Conservation (phyloP, 305 asterid genomes). For the Solanum hybrid region DNA sequence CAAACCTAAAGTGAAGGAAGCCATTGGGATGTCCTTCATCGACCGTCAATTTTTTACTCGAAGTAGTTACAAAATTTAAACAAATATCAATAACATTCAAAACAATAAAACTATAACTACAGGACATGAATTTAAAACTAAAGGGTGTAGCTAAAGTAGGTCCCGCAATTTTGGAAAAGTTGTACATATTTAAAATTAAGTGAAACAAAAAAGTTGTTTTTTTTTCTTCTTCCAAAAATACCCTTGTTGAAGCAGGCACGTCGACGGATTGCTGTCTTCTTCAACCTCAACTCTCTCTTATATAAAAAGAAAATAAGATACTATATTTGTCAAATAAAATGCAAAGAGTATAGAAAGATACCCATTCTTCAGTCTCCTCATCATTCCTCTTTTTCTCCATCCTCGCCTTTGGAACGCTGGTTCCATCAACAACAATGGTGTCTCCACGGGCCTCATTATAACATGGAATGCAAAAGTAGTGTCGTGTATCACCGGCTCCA, state of each 20-base stretch:
- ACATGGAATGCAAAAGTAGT: slow-evolving; percentile 84
- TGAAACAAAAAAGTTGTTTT: background rate
- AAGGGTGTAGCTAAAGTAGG: background rate
- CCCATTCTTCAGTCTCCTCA: slow-evolving; percentile 99
- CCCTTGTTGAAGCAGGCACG: background rate
- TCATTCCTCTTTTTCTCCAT: slow-evolving; percentile 88
- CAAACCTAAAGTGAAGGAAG: background rate
- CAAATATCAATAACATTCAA: background rate
- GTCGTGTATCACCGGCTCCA: slow-evolving; percentile 90
- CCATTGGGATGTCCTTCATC: background rate
- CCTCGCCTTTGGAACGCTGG: slow-evolving; percentile 59
- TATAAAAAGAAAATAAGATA: background rate
- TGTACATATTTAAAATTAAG: background rate
- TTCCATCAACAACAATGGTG: slow-evolving; percentile 61
- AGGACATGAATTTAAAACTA: background rate
- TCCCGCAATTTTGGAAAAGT: background rate
- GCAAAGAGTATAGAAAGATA: slow-evolving; percentile 14
- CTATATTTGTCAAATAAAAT: background rate
- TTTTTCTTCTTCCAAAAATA: background rate
- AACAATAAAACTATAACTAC: background rate
- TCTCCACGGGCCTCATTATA: slow-evolving; percentile 88
- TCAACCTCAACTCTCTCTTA: background rate
- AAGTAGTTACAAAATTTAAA: background rate
- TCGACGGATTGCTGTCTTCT: background rate
- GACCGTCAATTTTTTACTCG: background rate